Conservation (phyloP, 768 basidiomycete species). For the Strobilomyces echinocephalus region DNA sequence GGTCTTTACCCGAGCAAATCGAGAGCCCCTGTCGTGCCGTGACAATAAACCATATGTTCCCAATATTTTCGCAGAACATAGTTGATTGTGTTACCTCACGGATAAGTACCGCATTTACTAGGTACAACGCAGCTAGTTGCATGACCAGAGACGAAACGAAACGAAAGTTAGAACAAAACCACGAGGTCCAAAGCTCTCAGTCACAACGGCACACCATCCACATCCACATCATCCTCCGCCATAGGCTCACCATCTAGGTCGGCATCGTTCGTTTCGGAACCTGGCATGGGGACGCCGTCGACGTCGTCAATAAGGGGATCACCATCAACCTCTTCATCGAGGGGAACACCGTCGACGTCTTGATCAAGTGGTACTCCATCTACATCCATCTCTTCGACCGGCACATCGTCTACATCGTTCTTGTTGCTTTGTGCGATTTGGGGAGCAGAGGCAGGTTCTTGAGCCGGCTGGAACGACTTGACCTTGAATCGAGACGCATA, state of each 20-base stretch:
- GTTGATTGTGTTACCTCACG: no score
- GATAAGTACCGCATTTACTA: no score
- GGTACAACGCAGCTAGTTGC: background rate
- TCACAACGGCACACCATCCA: conserved; percentile 39
- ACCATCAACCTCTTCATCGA: conserved; percentile 27
- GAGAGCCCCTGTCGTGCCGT: no score
- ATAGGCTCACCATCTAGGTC: conserved; percentile 29
- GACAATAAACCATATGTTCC: no score
- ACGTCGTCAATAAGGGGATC: conserved; percentile 31
- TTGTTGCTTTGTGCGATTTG: conserved; percentile 35
- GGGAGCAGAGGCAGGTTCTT: conserved; percentile 30
- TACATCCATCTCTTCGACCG: conserved; percentile 45
- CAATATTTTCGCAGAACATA: no score
- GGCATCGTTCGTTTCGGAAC: conserved; percentile 12
- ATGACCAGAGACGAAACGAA: background rate
- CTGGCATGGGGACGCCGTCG: conserved; percentile 36
- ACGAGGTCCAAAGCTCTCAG: background rate
- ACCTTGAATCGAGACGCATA: conserved; percentile 68
- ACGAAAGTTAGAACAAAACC: background rate
- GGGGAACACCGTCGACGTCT: conserved; percentile 37
- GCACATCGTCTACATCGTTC: conserved; percentile 51
- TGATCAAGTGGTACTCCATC: conserved; percentile 45
- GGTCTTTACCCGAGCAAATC: no score
- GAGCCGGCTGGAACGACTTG: conserved; percentile 72
- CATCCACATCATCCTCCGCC: conserved; percentile 35